Percentiles rank a stretch among this genome's conserved stretches.
phyloP scores from a whole-genome alignment of 495 filamentous ascomycete species.

The Penicillium cinerascens region DNA sequence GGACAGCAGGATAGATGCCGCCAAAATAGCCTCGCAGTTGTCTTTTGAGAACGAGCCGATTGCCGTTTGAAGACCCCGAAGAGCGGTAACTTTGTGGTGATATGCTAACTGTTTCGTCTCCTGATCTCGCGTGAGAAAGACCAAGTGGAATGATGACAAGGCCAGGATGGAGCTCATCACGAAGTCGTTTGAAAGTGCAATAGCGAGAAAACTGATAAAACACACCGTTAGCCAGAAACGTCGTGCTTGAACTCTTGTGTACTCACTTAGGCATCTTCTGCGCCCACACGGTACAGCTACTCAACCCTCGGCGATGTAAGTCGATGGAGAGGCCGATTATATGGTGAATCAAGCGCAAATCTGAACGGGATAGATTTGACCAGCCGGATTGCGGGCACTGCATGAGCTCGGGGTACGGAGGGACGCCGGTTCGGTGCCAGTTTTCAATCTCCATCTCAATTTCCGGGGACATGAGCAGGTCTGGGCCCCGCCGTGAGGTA shows the following conservation, averaged over 20 bases:
- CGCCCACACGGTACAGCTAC: slow-evolving; percentile 85
- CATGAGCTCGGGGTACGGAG: slow-evolving; percentile 80
- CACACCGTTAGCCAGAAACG: background rate
- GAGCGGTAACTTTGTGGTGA: slow-evolving; percentile 77
- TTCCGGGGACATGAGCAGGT: slow-evolving; percentile 78
- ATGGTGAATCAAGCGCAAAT: slow-evolving; percentile 87
- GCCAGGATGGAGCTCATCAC: slow-evolving; percentile 91
- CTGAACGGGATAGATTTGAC: slow-evolving; percentile 64
- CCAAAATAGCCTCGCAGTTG: slow-evolving; percentile 88
- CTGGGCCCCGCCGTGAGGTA: slow-evolving; percentile 63
- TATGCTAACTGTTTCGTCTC: slow-evolving; percentile 82
- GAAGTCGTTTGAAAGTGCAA: slow-evolving; percentile 76
- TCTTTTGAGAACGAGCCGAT: slow-evolving; percentile 79
- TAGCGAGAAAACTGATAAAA: slow-evolving; percentile 68
- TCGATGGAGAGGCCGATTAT: slow-evolving; percentile 82
- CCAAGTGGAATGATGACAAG: slow-evolving; percentile 86
- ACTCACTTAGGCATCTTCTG: slow-evolving; percentile 87
- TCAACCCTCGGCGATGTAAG: slow-evolving; percentile 70
- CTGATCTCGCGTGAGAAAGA: slow-evolving; percentile 76
- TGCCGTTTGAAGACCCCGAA: slow-evolving; percentile 84
- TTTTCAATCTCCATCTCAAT: slow-evolving; percentile 75
- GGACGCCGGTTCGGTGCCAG: slow-evolving; percentile 80
- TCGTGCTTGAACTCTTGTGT: background rate
- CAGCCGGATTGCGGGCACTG: slow-evolving; percentile 59
- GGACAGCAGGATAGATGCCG: slow-evolving; percentile 85